Base-by-base conservation (phyloP, 148 eudicot species). In the Rhododendron mucronatum region DNA sequence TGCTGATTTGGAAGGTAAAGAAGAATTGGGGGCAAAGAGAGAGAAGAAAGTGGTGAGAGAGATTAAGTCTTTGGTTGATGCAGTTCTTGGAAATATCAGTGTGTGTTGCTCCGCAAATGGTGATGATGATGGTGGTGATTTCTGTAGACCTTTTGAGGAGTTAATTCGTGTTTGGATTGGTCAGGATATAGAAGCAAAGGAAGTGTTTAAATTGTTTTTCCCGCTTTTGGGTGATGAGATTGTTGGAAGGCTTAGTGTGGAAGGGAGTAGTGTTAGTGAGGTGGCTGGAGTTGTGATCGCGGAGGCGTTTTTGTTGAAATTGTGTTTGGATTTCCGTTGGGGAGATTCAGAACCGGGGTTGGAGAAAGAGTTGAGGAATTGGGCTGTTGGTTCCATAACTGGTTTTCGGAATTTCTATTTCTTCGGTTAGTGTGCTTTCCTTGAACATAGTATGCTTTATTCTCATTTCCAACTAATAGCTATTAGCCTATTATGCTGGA, bases 241-340 rank as follows among this genome's bases (percentile, higher is more conserved):
- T 86, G 51, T 82, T 47, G 71, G 57, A 14, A n/a, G 87, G 91
- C 61, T 91, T 45, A 84, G 79, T 85, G 65, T 10, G 33, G 91
- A 48, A 77, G 89, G 85, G 11, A 86, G 81, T 84, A 88, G 57
- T 83, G 86, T 91, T 59, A 30, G 90, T 82, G 92, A 90, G 67
- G 86, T 93, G 48, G 91, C 93, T 33, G 94, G 93, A 47, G 92
- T 80, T 88, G 94, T 93, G 86, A 83, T 89, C 3, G 85, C 88
- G 2, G 93, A 93, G 88, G 86, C 88, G 14, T 89, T 92, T 85
- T 81, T 93, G 82, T 81, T 91, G 92, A 92, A 88, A 86, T 59
- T 91, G 86, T 90, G 94, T 83, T 86, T 89, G 89, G 86, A 86
- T 87, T 88, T 86, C 59, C 30, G 75, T 21, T 88, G 28, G 6